These are phyloP conservation scores for Neltuma alba DNA, from an alignment of 306 rosid species.

Conservation along the genomic window DNA sequence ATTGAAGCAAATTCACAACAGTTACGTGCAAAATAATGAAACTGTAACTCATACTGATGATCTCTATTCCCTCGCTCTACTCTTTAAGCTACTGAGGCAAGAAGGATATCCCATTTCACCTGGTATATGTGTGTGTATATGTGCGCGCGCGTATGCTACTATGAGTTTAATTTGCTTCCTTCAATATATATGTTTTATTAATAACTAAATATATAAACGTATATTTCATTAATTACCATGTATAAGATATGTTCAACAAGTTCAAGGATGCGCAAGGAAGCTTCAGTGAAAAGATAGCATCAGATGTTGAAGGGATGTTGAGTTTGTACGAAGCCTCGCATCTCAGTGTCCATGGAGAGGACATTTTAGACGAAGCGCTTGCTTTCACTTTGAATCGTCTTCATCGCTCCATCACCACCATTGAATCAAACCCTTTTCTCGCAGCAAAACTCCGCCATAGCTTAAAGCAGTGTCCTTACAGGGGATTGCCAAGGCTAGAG, in stretches of 20 bases:
- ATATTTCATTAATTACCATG: neutral
- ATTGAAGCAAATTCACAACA: constrained; percentile 22
- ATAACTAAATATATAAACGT: no score
- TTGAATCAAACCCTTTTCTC: constrained; percentile 24
- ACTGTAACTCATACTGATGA: constrained; percentile 1
- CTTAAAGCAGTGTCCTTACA: constrained; percentile 39
- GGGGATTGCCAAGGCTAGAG: constrained; percentile 39
- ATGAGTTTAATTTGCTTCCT: neutral
- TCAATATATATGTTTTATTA: neutral
- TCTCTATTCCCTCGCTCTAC: constrained; percentile 34
- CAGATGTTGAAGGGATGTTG: constrained; percentile 38
- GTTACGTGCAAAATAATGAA: neutral
- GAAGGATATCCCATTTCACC: constrained; percentile 42
- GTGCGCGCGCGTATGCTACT: no score
- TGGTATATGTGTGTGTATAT: constrained; percentile 8
- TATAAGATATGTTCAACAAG: constrained; percentile 38
- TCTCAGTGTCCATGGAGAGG: constrained; percentile 43
- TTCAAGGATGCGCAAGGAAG: constrained; percentile 40
- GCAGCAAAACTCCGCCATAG: constrained; percentile 34
- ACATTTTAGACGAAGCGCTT: constrained; percentile 49
- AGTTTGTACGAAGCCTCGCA: constrained; percentile 54
- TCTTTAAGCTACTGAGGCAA: constrained; percentile 53
- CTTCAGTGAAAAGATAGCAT: constrained; percentile 19
- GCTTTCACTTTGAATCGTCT: constrained; percentile 26
- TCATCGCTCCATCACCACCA: neutral